These are phyloP conservation scores for Acanthamoeba castellanii DNA, from an alignment of 208 protist genomes.

Conservation along the genomic window DNA sequence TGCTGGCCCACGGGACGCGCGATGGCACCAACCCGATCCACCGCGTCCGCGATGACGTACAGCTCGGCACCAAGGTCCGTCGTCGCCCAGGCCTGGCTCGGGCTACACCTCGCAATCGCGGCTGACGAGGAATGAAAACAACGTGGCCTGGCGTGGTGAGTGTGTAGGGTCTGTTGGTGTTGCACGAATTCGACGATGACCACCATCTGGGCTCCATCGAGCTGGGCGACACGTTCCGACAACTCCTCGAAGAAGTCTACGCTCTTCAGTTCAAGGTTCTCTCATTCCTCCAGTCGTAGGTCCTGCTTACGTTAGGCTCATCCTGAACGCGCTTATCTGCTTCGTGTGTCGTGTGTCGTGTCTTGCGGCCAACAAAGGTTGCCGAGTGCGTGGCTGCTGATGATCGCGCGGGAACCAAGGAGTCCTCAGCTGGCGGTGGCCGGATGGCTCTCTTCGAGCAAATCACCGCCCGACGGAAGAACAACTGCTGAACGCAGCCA, in stretches of 20 bases:
- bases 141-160: not conserved
- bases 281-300: not conserved
- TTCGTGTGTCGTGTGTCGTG: too few relatives aligned
- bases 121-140: not conserved
- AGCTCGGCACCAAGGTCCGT: not conserved
- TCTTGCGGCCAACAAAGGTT: not conserved
- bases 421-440: not conserved
- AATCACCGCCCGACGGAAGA: not conserved
- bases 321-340: too few relatives aligned
- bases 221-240: not conserved
- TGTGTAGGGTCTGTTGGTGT: constrained; percentile 2
- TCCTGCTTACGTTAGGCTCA: too few relatives aligned
- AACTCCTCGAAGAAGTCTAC: not conserved
- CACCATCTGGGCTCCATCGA: not conserved
- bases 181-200: constrained; percentile 17
- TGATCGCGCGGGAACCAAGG: not conserved
- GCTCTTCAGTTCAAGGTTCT: not conserved
- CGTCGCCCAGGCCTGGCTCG: not conserved
- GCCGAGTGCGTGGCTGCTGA: constrained; percentile 12
- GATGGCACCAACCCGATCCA: constrained; percentile 23
- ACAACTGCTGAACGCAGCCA: not conserved
- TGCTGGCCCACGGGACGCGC: not conserved
- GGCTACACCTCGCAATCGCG: not conserved
- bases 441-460: not conserved
- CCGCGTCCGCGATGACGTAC: not conserved